phyloP scores from a whole-genome alignment of 306 rosid genomes.

The Bauhinia variegata region DNA sequence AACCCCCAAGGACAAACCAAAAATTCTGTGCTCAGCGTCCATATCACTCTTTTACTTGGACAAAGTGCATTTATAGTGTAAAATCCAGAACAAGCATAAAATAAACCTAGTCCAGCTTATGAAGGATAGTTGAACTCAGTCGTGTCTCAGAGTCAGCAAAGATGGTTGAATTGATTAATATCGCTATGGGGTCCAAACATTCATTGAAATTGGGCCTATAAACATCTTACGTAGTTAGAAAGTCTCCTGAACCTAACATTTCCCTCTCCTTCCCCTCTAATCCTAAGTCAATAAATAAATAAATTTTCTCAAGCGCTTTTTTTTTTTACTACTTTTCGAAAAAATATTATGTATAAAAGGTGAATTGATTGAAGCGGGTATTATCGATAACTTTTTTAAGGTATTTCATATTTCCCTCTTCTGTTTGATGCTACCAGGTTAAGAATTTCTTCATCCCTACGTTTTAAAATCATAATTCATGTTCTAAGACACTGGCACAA shows the following conservation, averaged over 20 bases:
- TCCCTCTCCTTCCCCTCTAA: conserved; percentile 20
- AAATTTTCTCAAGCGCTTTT: conserved; percentile 5
- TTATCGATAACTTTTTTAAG: background rate
- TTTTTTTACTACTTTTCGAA: background rate
- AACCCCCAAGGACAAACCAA: conserved; percentile 6
- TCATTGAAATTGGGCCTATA: conserved; percentile 1
- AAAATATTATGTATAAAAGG: too few relatives aligned
- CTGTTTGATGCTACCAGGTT: background rate
- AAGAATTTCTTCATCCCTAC: conserved; percentile 16
- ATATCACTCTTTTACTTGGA: background rate
- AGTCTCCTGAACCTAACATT: background rate
- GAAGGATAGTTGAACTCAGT: conserved; percentile 16
- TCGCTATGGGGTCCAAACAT: background rate
- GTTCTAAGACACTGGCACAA: conserved; percentile 16
- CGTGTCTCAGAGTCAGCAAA: background rate
- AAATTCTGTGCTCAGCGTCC: background rate
- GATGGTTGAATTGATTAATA: background rate
- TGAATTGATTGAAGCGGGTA: background rate
- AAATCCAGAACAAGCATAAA: conserved; percentile 16
- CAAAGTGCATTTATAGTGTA: conserved; percentile 11
- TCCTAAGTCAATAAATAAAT: conserved; percentile 2
- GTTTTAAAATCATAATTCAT: conserved; percentile 6
- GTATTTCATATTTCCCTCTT: conserved; percentile 7
- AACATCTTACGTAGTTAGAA: background rate
- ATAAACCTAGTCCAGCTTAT: conserved; percentile 6